phyloP scores from a whole-genome alignment of 1,284 basidiomycete genomes.

The Apiotrichum gamsii region DNA sequence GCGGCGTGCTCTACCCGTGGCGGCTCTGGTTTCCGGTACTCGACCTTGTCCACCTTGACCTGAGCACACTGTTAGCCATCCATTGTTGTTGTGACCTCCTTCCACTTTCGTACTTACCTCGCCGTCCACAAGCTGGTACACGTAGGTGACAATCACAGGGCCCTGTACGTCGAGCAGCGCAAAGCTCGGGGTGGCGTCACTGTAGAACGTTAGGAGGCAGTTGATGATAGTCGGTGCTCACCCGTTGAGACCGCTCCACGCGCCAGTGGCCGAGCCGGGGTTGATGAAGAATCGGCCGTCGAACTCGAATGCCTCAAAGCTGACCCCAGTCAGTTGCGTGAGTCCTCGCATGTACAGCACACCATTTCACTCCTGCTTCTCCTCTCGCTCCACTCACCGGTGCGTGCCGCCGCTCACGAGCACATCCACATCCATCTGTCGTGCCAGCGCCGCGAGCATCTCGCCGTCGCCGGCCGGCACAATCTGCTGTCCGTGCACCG shows the following conservation, averaged over 20 bases:
- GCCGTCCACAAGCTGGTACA: constrained; percentile 87
- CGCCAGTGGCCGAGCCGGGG: constrained; percentile 90
- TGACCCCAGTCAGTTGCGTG: constrained; percentile 35
- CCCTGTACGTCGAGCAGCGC: constrained; percentile 94
- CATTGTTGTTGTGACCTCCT: no score
- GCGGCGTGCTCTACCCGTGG: constrained; percentile 15
- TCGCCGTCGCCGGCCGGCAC: constrained; percentile 88
- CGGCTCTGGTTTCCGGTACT: constrained; percentile 47
- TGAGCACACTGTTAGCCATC: constrained; percentile 19
- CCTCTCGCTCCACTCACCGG: constrained; percentile 56
- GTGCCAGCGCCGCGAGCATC: constrained; percentile 74
- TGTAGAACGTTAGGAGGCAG: constrained; percentile 30
- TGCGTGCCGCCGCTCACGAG: constrained; percentile 91
- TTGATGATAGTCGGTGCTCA: constrained; percentile 35
- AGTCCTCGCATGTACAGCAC: no score
- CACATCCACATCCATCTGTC: constrained; percentile 97
- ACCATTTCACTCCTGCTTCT: no score
- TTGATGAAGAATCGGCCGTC: constrained; percentile 92
- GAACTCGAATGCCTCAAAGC: constrained; percentile 89
- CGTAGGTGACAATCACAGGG: constrained; percentile 87
- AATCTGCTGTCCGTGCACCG: constrained; percentile 91
- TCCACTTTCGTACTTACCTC: constrained; percentile 56
- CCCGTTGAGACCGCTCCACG: constrained; percentile 77
- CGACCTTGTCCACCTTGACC: constrained; percentile 52
- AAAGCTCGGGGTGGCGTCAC: constrained; percentile 70